phyloP scores from a whole-genome alignment of 805 yeast genomes.

The Kurtzmaniella fragi region DNA sequence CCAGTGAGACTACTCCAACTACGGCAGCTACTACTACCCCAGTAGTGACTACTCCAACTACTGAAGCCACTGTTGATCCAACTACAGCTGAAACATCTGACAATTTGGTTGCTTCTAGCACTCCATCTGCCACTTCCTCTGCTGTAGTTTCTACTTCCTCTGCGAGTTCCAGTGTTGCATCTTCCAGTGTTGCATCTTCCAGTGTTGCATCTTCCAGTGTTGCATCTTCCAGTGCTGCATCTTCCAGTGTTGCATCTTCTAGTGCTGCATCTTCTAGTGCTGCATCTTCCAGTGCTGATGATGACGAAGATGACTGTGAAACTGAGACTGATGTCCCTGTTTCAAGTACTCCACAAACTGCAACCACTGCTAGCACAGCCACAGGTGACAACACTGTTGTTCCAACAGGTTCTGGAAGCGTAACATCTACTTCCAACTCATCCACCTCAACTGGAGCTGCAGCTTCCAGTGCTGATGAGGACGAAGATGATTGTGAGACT shows the following conservation, averaged over 20 bases:
- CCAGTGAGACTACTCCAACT: neutral
- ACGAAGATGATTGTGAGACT: slow-evolving; percentile 8
- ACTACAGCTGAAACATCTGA: neutral
- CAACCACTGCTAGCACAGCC: neutral
- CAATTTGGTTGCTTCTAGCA: neutral
- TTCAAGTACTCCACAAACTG: slow-evolving; percentile 1
- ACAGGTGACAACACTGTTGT: slow-evolving; percentile 4
- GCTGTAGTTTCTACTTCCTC: neutral
- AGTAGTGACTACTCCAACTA: neutral
- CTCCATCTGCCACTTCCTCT: slow-evolving; percentile 2
- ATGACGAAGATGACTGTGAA: slow-evolving; percentile 2
- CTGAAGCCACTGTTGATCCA: neutral
- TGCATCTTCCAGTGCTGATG: slow-evolving; percentile 3
- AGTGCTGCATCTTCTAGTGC: neutral
- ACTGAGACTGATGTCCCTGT: slow-evolving; percentile 1
- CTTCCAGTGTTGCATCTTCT: slow-evolving; percentile 3
- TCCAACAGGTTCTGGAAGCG: neutral
- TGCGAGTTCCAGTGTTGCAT: slow-evolving; percentile 1
- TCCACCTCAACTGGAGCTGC: neutral
- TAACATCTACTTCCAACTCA: too few relatives aligned
- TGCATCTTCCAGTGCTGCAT: neutral
- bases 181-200: slow-evolving; percentile 4
- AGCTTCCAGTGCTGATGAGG: neutral
- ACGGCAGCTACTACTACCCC: neutral
- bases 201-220: slow-evolving; percentile 2